Conservation (phyloP, 2,329 filamentous ascomycete genomes). For the Sporothrix humicola region DNA sequence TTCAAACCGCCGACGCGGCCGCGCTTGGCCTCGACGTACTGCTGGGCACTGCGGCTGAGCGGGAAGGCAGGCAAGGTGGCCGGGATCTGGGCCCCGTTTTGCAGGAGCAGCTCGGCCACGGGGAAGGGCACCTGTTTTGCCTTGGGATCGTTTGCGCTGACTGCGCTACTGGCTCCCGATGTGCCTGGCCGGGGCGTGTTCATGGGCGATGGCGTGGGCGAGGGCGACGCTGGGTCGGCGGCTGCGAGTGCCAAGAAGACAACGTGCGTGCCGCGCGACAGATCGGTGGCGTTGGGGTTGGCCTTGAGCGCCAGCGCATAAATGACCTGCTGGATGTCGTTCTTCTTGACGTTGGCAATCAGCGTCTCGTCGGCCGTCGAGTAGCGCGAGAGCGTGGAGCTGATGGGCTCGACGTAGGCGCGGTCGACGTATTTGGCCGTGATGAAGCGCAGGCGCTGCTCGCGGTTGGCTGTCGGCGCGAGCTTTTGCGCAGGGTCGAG, state of each 20-base stretch:
- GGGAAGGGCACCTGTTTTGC: conserved; percentile 74
- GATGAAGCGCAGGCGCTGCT: conserved; percentile 93
- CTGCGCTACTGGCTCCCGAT: neutral
- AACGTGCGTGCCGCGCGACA: conserved; percentile 83
- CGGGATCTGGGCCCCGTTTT: conserved; percentile 92
- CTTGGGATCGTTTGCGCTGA: conserved; percentile 46
- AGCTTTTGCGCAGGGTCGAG: conserved; percentile 78
- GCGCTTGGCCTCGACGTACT: conserved; percentile 83
- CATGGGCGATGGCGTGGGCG: conserved; percentile 46
- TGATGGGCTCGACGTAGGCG: conserved; percentile 79
- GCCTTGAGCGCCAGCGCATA: conserved; percentile 86
- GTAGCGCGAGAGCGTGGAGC: conserved; percentile 75
- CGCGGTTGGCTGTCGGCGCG: conserved; percentile 75
- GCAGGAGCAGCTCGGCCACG: conserved; percentile 86
- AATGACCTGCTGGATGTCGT: conserved; percentile 91
- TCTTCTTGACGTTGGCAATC: conserved; percentile 91
- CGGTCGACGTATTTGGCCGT: conserved; percentile 91
- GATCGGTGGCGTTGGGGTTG: conserved; percentile 85
- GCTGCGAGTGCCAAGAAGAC: conserved; percentile 91
- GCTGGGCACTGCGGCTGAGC: conserved; percentile 76
- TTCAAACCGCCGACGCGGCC: conserved; percentile 47
- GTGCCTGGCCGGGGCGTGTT: neutral
- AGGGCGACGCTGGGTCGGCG: conserved; percentile 85
- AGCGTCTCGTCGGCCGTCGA: conserved; percentile 84
- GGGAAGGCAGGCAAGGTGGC: conserved; percentile 77